Conservation (phyloP, 306 rosid species). For the Glycine soja region DNA sequence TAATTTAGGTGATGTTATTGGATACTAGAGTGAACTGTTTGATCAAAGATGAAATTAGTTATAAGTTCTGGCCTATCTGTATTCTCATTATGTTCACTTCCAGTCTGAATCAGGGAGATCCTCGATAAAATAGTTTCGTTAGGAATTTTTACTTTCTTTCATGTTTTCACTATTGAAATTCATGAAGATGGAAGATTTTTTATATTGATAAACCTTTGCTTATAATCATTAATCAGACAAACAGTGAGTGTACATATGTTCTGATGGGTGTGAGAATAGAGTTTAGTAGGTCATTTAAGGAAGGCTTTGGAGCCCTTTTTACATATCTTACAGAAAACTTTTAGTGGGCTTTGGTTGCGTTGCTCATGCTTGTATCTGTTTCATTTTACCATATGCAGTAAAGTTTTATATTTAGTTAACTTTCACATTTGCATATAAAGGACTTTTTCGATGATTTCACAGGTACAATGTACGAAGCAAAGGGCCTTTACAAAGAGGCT, state of each 20-base stretch:
- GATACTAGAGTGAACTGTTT: background rate
- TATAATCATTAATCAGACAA: background rate
- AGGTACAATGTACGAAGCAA: conserved; percentile 75
- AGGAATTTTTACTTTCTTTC: background rate
- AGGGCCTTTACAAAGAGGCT: conserved; percentile 77
- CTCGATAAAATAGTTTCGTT: background rate
- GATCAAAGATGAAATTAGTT: background rate
- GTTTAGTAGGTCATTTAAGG: background rate
- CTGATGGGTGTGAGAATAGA: background rate
- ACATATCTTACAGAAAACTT: background rate
- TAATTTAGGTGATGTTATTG: background rate
- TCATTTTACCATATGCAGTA: conserved; percentile 17
- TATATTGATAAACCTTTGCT: conserved; percentile 2
- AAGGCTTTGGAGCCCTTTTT: conserved; percentile 10
- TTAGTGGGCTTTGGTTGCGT: background rate
- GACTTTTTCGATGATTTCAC: conserved; percentile 32
- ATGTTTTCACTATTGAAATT: background rate
- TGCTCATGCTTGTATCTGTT: conserved; percentile 17
- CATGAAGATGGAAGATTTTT: background rate
- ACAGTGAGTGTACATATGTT: background rate
- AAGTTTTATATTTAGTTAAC: conserved; percentile 21
- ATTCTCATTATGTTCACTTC: background rate
- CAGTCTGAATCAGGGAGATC: background rate
- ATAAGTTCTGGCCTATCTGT: background rate
- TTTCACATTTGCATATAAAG: background rate